Conservation (phyloP, 495 filamentous ascomycete genomes). For the Talaromyces ruber region DNA sequence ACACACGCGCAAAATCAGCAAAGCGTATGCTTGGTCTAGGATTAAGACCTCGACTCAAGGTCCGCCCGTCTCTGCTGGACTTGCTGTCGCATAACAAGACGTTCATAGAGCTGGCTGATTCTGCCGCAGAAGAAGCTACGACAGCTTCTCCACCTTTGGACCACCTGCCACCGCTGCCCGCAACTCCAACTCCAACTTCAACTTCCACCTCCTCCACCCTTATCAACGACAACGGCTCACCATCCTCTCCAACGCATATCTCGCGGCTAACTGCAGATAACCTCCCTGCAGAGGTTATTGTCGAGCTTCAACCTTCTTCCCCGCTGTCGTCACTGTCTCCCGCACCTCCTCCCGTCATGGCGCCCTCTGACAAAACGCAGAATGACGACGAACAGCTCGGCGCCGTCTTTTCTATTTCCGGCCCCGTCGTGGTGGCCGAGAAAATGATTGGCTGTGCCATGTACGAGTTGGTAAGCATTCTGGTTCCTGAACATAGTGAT, state of each 20-base stretch:
- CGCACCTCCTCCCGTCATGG: slow-evolving; percentile 41
- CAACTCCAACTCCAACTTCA: slow-evolving; percentile 35
- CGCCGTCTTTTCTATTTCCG: slow-evolving; percentile 44
- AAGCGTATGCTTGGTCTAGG: slow-evolving; percentile 48
- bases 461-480: slow-evolving; percentile 81
- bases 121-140: slow-evolving; percentile 1
- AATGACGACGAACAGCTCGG: slow-evolving; percentile 49
- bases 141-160: slow-evolving; percentile 30
- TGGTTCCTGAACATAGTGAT: slow-evolving; percentile 8
- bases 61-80: slow-evolving; percentile 66
- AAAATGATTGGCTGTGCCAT: slow-evolving; percentile 99
- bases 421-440: slow-evolving; percentile 94
- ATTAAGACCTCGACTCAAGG: slow-evolving; percentile 51
- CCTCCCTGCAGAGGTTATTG: background rate
- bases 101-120: slow-evolving; percentile 8
- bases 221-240: slow-evolving; percentile 13
- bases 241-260: slow-evolving; percentile 3
- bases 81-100: slow-evolving; percentile 43
- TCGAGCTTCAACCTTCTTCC: background rate
- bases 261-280: background rate
- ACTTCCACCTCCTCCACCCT: slow-evolving; percentile 27
- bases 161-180: slow-evolving; percentile 45
- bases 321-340: slow-evolving; percentile 9
- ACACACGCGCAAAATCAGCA: background rate
- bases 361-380: slow-evolving; percentile 47